Base-by-base conservation (phyloP, 805 yeast genomes). In the Candida corydali region DNA sequence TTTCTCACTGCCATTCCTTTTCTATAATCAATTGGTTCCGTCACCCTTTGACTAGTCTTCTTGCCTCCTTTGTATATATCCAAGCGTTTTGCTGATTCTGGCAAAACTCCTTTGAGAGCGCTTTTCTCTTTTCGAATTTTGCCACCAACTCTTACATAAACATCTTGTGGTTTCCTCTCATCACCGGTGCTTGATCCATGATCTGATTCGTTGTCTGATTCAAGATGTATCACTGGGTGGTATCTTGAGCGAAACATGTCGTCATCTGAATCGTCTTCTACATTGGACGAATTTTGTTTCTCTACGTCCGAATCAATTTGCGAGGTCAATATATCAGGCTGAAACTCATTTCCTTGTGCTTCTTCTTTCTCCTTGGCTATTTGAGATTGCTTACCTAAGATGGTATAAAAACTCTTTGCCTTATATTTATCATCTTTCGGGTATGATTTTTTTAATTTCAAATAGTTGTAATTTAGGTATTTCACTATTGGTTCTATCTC, bases 371-470 rank as follows among this genome's bases (percentile, higher is more conserved):
- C 32, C n/a, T n/a, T 20, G 8, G 40, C 39, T 23, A 36, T n/a
- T 9, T 31, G 25, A 8, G 44, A 32, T 22, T 40, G 32, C 35
- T 46, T 52, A 5, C 72, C 70, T 23, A 67, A 41, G 24, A 61
- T 63, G 0, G 55, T 47, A 40, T 63, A 68, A 41, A 68, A 66
- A 39, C 55, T 64, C 39, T 58, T 63, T 4, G 66, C 46, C 33
- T 54, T 57, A 41, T 56, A 68, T 20, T 63, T 58, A 9, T 65
- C 70, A 36, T 68, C 73, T 7, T 51, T 51, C 2, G 70, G 71
- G 36, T 62, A 57, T 12, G 52, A 39, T 26, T 47, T 42, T 42
- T 63, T 64, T 30, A 52, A 46, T 29, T 48, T 49, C 32, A 57
- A 29, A 40, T 68, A 68, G 22, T 53, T 47, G 27, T 56, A 54